Conservation (phyloP, 2,329 filamentous ascomycete species). For the Diplodia corticola region DNA sequence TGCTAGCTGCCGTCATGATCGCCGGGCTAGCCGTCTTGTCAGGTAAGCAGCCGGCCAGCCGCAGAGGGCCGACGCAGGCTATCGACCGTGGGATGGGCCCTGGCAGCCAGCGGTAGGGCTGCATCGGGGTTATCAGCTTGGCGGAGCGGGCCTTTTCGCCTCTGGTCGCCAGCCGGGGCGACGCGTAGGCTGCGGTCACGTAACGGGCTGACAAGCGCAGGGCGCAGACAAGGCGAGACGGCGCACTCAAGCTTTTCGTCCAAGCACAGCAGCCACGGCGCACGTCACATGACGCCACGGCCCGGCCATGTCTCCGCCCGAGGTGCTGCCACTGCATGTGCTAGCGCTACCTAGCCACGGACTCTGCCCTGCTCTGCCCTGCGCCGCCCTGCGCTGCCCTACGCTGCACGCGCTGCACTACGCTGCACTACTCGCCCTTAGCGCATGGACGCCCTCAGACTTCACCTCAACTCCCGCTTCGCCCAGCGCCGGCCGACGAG, state of each 20-base stretch:
- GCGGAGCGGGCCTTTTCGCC: background rate
- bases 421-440: too few species aligned
- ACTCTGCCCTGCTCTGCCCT: too few species aligned
- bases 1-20: slow-evolving; percentile 11
- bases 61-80: background rate
- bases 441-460: background rate
- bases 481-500: background rate
- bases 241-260: background rate
- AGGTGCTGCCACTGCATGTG: too few species aligned
- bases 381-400: too few species aligned
- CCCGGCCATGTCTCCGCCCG: background rate
- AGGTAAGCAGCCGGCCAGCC: background rate
- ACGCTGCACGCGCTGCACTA: too few species aligned
- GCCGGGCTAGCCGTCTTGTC: slow-evolving; percentile 1
- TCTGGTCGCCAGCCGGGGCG: background rate
- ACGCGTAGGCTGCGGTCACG: background rate
- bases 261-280: too few species aligned
- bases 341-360: too few species aligned
- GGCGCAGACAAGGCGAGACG: background rate
- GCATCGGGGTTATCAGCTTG: background rate
- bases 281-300: background rate
- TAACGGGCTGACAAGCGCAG: background rate
- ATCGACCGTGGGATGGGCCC: slow-evolving; percentile 1
- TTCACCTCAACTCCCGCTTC: background rate
- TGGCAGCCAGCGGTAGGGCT: slow-evolving; percentile 1